Conservation (phyloP, 1,284 basidiomycete species). For the Rhodotorula sp. region DNA sequence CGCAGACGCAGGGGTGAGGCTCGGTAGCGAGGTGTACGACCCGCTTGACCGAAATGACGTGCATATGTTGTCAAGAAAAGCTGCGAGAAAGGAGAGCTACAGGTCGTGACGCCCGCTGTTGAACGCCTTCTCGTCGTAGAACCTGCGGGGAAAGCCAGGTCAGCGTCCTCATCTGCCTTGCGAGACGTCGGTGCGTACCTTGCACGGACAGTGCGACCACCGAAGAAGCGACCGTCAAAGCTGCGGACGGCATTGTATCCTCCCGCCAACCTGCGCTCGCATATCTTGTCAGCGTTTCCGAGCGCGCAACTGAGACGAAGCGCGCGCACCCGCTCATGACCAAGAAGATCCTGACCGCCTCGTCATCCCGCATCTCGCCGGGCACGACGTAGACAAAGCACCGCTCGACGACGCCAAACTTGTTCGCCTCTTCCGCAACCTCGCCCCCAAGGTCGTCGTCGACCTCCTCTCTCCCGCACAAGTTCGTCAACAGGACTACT, state of each 20-base stretch:
- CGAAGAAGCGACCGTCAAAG: slow-evolving; percentile 86
- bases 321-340: slow-evolving; percentile 59
- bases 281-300: neutral
- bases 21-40: neutral
- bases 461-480: slow-evolving; percentile 75
- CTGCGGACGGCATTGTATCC: slow-evolving; percentile 92
- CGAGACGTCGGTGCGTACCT: slow-evolving; percentile 23
- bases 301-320: slow-evolving; percentile 59
- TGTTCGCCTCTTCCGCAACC: slow-evolving; percentile 84
- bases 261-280: slow-evolving; percentile 70
- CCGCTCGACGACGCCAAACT: slow-evolving; percentile 53
- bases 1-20: neutral
- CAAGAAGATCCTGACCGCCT: slow-evolving; percentile 73
- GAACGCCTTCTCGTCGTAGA: slow-evolving; percentile 41
- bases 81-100: neutral
- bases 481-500: slow-evolving; percentile 81
- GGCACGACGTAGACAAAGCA: slow-evolving; percentile 42
- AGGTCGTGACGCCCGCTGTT: slow-evolving; percentile 18
- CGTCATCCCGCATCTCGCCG: slow-evolving; percentile 57
- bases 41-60: neutral
- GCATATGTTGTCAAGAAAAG: neutral
- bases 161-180: neutral
- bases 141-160: slow-evolving; percentile 6
- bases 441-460: slow-evolving; percentile 83
- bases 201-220: slow-evolving; percentile 66